phyloP scores from a whole-genome alignment of 768 basidiomycete genomes.

The Podaxis rugospora region DNA sequence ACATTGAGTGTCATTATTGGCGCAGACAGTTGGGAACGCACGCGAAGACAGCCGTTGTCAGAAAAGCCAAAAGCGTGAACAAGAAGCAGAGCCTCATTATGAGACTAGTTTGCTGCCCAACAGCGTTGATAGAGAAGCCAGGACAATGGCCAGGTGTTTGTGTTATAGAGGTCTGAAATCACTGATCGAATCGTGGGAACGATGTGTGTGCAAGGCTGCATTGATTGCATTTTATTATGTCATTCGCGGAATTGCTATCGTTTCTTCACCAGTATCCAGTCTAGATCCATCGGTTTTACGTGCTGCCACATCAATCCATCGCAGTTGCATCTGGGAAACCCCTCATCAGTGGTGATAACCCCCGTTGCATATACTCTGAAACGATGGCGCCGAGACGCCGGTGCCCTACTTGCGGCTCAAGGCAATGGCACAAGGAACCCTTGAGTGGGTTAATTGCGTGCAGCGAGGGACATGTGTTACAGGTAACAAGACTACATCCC shows the following conservation, averaged over 20 bases:
- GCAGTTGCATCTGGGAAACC: too few relatives aligned
- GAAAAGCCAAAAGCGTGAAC: constrained; percentile 44
- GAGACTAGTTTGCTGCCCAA: not conserved
- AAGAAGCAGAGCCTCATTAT: constrained; percentile 48
- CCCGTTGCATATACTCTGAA: not conserved
- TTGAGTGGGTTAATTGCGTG: constrained; percentile 80
- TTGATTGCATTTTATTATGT: not conserved
- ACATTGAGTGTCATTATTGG: constrained; percentile 9
- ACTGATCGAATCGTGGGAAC: constrained; percentile 11
- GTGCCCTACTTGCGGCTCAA: constrained; percentile 79
- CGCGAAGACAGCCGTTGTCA: constrained; percentile 55
- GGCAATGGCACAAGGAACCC: constrained; percentile 84
- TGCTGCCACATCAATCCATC: too few relatives aligned
- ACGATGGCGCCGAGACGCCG: constrained; percentile 58
- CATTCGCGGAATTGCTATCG: not conserved
- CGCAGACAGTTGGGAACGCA: constrained; percentile 31
- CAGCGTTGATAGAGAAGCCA: not conserved
- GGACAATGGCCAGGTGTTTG: not conserved
- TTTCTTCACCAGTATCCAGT: not conserved
- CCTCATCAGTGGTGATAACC: too few relatives aligned
- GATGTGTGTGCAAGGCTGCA: not conserved
- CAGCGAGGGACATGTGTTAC: constrained; percentile 87
- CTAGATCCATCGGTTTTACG: not conserved
- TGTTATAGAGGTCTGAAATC: not conserved
- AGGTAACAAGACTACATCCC: constrained; percentile 41